Evolutionary conservation across 108 stramenopile species (phyloP).

Genomic region (Cyclotella cryptica): DNA sequence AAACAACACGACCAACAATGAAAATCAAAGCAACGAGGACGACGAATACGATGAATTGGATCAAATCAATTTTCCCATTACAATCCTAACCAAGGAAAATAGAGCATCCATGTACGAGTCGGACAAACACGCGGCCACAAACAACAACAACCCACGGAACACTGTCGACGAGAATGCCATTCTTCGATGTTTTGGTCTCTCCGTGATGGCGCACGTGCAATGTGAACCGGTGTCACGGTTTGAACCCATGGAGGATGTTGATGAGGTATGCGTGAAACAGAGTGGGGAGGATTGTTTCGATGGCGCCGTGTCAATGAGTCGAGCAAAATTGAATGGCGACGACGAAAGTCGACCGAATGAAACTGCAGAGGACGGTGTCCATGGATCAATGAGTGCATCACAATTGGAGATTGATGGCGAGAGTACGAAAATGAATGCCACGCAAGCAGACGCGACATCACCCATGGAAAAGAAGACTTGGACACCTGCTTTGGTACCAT

Average conservation of each 20-base stretch:
- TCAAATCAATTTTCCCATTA: too few relatives aligned
- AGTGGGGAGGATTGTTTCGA: neutral
- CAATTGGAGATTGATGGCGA: neutral
- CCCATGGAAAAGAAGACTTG: neutral
- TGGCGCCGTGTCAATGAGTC: too few relatives aligned
- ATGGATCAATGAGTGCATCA: too few relatives aligned
- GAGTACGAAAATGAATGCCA: neutral
- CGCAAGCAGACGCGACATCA: neutral
- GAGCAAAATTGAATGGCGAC: too few relatives aligned
- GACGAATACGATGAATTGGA: too few relatives aligned
- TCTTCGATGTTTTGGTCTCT: constrained; percentile 29
- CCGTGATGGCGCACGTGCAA: constrained; percentile 20
- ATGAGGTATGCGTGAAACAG: neutral
- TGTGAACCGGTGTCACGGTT: constrained; percentile 1
- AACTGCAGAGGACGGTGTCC: neutral
- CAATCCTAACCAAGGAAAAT: too few relatives aligned
- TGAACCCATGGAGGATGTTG: neutral
- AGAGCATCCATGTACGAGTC: too few relatives aligned
- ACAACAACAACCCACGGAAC: neutral
- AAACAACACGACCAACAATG: too few relatives aligned
- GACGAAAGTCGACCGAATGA: neutral
- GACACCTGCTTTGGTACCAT: neutral
- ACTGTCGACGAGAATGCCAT: constrained; percentile 19
- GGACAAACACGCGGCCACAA: neutral
- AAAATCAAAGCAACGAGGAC: too few relatives aligned